Percentiles rank a stretch among this genome's conserved stretches.
These are phyloP conservation scores for Truncatella angustata DNA, from an alignment of 2,329 filamentous ascomycete species.

Conservation along the genomic window DNA sequence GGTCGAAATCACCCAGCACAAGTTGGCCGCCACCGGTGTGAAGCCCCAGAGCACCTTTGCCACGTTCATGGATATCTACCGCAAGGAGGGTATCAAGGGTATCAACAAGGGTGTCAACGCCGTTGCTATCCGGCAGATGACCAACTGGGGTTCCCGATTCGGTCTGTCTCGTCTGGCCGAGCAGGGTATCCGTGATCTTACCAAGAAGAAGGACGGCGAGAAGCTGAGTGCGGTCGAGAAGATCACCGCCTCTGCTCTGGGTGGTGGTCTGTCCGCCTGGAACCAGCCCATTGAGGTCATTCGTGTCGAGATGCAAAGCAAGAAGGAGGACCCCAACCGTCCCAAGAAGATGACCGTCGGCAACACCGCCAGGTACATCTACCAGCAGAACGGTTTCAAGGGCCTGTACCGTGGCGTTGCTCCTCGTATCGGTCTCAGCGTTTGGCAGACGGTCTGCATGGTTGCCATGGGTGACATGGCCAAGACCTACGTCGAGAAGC, in stretches of 20 bases:
- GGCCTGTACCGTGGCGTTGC: conserved; percentile 95
- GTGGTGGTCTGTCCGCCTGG: conserved; percentile 95
- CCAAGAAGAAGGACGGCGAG: conserved; percentile 75
- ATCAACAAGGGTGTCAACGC: conserved; percentile 99
- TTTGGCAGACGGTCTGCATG: conserved; percentile 99
- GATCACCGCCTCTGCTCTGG: conserved; percentile 79
- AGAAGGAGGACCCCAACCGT: conserved; percentile 94
- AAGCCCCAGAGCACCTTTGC: conserved; percentile 88
- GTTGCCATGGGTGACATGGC: conserved; percentile 96
- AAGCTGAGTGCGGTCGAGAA: conserved; percentile 82
- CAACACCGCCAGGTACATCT: conserved; percentile 85
- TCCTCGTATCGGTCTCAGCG: conserved; percentile 87
- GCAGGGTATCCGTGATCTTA: conserved; percentile 75
- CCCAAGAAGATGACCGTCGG: conserved; percentile 99
- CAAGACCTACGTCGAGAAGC: conserved; percentile 64
- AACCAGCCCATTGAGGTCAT: conserved; percentile 99
- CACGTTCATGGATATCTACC: conserved; percentile 97
- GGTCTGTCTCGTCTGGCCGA: conserved; percentile 91
- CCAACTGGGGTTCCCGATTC: conserved; percentile 98
- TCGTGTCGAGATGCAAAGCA: conserved; percentile 99
- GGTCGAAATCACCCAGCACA: conserved; percentile 98
- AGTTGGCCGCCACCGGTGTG: conserved; percentile 78
- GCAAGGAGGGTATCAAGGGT: conserved; percentile 85
- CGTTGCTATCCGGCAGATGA: conserved; percentile 97
- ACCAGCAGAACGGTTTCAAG: conserved; percentile 80